Base-by-base conservation (phyloP, 306 rosid species). In the Trifolium pratense region DNA sequence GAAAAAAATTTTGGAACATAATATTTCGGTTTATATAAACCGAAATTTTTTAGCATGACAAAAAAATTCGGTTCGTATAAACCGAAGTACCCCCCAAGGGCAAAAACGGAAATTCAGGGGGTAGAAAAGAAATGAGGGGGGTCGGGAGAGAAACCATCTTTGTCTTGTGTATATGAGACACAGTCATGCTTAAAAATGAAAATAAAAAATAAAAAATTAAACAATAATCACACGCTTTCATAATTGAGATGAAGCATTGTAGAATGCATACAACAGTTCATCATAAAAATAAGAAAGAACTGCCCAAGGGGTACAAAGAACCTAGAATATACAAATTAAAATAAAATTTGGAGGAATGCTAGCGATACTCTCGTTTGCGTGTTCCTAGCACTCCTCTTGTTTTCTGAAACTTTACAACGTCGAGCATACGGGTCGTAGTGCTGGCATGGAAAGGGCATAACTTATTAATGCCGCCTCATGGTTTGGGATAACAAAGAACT, bases 401-500 rank as follows among this genome's bases (percentile, higher is more conserved):
- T 64, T 55, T 14, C 51, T 16, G 58, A 71, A 70, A 5, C 58
- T 36, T 17, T 66, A 39, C 40, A 25, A 3, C 13, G 74, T 12
- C 8, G 1, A 61, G 11, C 68, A 68, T 29, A 29, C 11, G 45
- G 40, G 55, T 59, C 46, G 25, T 6, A 49, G 39, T 4, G 69
- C 26, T 75, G 73, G 62, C 20, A 70, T 9, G 66, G 52, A 32
- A 7, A 29, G 10, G 59, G 40, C 29, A 51, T 12, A 26, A 70
- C 69, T 84, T 80, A 87, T 26, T 75, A 61, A 68, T 49, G 26
- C 23, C 18, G 75, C 46, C 80, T 82, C 25, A 6, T 26, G n/a
- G 62, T 75, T 9, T 13, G 65, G 25, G 89, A 78, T 49, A 79
- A 68, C 1, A 78, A 39, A 66, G 85, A 80, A 32, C 66, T 67